phyloP scores from a whole-genome alignment of 805 yeast genomes.

The Clavispora phyllophila region DNA sequence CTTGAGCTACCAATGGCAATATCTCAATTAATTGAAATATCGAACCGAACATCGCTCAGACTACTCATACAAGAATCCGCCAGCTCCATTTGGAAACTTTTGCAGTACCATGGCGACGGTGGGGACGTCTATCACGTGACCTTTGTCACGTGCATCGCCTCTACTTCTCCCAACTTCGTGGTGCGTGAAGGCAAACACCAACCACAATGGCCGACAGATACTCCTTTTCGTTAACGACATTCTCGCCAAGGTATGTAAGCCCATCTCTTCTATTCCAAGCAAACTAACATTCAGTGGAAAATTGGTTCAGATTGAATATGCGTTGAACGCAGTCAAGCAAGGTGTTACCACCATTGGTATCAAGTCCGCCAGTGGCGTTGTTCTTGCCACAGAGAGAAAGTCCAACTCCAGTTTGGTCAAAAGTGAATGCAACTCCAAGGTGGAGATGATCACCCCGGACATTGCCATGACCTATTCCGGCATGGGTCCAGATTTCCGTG shows the following conservation, averaged over 20 bases:
- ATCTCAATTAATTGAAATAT: no score
- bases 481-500: conserved; percentile 98
- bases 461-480: conserved; percentile 97
- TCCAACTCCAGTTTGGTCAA: conserved; percentile 74
- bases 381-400: conserved; percentile 94
- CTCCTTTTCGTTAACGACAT: conserved; percentile 94
- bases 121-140: no score
- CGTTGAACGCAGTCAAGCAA: conserved; percentile 93
- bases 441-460: conserved; percentile 84
- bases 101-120: no score
- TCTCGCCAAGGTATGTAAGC: conserved; percentile 81
- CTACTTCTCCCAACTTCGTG: not conserved
- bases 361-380: conserved; percentile 90
- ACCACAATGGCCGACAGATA: conserved; percentile 90
- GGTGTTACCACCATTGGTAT: conserved; percentile 97
- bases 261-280: not conserved
- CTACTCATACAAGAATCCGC: no score
- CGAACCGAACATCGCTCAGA: no score
- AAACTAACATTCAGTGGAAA: conserved; percentile 66
- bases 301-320: conserved; percentile 95
- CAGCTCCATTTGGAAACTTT: no score
- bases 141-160: not conserved
- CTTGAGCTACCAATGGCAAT: no score
- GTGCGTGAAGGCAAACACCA: conserved; percentile 6
- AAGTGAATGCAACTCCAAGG: conserved; percentile 69